Percentiles rank a stretch among this genome's conserved stretches.
These are phyloP conservation scores for Rhizodiscina lignyota DNA, from an alignment of 495 filamentous ascomycete species.

Conservation along the genomic window DNA sequence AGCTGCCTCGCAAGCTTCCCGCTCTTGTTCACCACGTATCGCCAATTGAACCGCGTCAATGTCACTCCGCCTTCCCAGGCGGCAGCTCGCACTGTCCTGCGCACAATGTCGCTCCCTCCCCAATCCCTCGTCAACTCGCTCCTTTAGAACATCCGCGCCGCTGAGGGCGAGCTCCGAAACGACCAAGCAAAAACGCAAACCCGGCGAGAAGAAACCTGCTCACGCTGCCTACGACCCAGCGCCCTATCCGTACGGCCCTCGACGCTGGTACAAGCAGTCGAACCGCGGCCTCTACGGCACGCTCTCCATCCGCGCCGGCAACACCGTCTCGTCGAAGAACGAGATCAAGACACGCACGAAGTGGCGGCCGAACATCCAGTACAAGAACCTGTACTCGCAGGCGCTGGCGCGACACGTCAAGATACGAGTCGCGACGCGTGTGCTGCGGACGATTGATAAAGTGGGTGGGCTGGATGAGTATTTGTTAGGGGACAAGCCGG, in stretches of 20 bases:
- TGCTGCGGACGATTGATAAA: slow-evolving; percentile 75
- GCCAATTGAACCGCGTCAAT: too few relatives aligned
- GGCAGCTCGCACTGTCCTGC: too few relatives aligned
- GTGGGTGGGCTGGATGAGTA: slow-evolving; percentile 82
- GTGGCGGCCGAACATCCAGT: slow-evolving; percentile 81
- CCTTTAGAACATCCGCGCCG: too few relatives aligned
- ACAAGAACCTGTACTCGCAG: slow-evolving; percentile 56
- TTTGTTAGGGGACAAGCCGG: slow-evolving; percentile 55
- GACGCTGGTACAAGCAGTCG: slow-evolving; percentile 66
- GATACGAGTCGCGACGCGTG: slow-evolving; percentile 57
- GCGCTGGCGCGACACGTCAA: slow-evolving; percentile 47
- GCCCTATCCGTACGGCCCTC: slow-evolving; percentile 71
- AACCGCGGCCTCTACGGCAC: slow-evolving; percentile 75
- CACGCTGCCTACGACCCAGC: slow-evolving; percentile 42
- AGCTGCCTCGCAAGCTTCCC: too few relatives aligned
- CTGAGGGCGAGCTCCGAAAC: too few relatives aligned
- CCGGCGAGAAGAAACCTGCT: slow-evolving; percentile 1
- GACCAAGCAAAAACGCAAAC: too few relatives aligned
- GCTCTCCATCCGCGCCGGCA: slow-evolving; percentile 70
- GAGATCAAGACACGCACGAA: slow-evolving; percentile 67
- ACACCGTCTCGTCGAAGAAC: slow-evolving; percentile 64
- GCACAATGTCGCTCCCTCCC: too few relatives aligned
- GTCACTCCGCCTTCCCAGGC: too few relatives aligned
- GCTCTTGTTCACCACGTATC: too few relatives aligned
- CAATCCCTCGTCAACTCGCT: too few relatives aligned